Base-by-base conservation (phyloP, 2,329 filamentous ascomycete genomes). In the Fusarium tupiense region DNA sequence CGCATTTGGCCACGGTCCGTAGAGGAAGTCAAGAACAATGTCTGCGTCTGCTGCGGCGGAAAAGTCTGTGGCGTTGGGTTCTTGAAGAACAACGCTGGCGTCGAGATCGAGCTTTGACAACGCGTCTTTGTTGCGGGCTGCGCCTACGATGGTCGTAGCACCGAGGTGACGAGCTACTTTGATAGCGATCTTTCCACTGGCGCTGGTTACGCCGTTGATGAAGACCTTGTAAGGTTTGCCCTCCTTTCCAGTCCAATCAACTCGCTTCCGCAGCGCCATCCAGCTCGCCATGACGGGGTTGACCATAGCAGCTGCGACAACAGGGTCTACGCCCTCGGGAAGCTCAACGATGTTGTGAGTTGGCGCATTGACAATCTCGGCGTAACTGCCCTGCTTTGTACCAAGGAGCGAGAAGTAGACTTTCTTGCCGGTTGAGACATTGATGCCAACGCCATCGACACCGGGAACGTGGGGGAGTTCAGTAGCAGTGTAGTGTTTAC, bases 11-110 rank as follows among this genome's bases (percentile, higher is more conserved):
- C 85, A 82, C 1, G 83, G 80, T 1, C 88, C 89, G 78, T 88
- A 90, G 13, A 91, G 80, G 74, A 90, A 91, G 75, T 91, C 88
- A 3, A 91, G 80, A 8, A 91, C 83, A 6, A 90, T 83, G 69
- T 91, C 88, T 38, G 85, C 85, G 41, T 85, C 83, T 4, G 82
- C 84, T 0, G 86, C 80, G 14, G 79, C 77, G 5, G 83, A 83
- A 69, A 87, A 88, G 70, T 90, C 88, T 3, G 83, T 83, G 43
- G 86, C 81, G 6, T 77, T 74, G 2, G 83, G 73, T 4, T 83
- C 80, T 24, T 81, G 78, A 16, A 90, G 81, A 41, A 85, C 79
- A 40, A 91, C 80, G 11, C 76, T 80, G 7, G 82, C 83, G 67
- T 90, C 87, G 0, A 90, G 80, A 2, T 81, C 82, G 8, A 88